These are phyloP conservation scores for Aspergillus fischeri DNA, from an alignment of 2,329 filamentous ascomycete genomes.

Conservation along the genomic window DNA sequence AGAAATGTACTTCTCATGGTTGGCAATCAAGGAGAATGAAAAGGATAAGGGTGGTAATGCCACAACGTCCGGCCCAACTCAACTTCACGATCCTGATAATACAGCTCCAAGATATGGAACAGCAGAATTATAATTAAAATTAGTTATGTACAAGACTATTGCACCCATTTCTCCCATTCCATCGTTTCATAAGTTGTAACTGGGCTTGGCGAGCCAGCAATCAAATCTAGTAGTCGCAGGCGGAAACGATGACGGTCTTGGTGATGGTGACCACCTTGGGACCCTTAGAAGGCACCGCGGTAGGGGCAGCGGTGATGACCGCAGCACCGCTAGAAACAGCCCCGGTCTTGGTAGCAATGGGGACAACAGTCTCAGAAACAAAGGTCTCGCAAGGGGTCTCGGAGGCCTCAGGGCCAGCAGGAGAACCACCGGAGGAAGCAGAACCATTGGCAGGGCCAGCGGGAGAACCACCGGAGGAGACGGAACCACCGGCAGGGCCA, in stretches of 20 bases:
- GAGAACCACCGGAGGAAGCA: conserved; percentile 4
- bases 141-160: conserved; percentile 30
- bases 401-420: conserved; percentile 8
- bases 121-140: conserved; percentile 28
- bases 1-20: background rate
- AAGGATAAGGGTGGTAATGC: background rate
- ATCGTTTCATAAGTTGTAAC: conserved; percentile 17
- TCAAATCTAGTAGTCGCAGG: conserved; percentile 11
- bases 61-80: background rate
- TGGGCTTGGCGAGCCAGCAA: conserved; percentile 16
- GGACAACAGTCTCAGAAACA: conserved; percentile 10
- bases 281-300: conserved; percentile 8
- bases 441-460: conserved; percentile 5
- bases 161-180: conserved; percentile 19
- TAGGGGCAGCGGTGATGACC: conserved; percentile 14
- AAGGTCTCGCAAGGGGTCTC: conserved; percentile 17
- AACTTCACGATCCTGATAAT: background rate
- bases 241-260: conserved; percentile 22
- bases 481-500: no score
- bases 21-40: background rate
- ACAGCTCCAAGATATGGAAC: background rate
- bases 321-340: conserved; percentile 2
- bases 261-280: conserved; percentile 21
- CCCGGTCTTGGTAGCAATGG: conserved; percentile 6
- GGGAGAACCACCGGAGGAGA: conserved; percentile 5